Percentiles rank a stretch among this genome's conserved stretches.
Conservation (phyloP, 352 stramenopile species). For the Phytopythium chamaehyphon region DNA sequence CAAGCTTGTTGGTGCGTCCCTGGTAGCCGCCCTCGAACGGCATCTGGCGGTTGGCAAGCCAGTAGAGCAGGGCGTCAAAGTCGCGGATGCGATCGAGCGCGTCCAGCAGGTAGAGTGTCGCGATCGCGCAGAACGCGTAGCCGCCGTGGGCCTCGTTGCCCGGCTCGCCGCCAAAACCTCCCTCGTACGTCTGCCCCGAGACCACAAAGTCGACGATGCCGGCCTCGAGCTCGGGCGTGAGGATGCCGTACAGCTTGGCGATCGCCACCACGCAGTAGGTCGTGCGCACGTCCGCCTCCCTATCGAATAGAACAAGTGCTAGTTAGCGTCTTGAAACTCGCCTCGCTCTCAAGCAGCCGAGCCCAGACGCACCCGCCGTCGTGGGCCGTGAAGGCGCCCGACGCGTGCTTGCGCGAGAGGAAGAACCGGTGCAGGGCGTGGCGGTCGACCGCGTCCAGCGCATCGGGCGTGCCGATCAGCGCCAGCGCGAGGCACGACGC, state of each 20-base stretch:
- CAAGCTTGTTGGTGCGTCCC: slow-evolving; percentile 98
- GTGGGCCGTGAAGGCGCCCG: slow-evolving; percentile 95
- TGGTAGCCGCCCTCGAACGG: slow-evolving; percentile 89
- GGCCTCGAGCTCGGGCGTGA: slow-evolving; percentile 82
- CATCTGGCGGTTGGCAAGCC: slow-evolving; percentile 94
- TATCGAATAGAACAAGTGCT: slow-evolving; percentile 10
- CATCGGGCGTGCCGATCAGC: slow-evolving; percentile 85
- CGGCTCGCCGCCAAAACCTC: slow-evolving; percentile 91
- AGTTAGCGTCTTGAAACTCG: background rate
- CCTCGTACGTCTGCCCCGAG: slow-evolving; percentile 97
- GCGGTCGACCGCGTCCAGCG: slow-evolving; percentile 75
- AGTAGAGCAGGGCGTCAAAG: slow-evolving; percentile 66
- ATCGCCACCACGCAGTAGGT: slow-evolving; percentile 98
- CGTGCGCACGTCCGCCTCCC: slow-evolving; percentile 94
- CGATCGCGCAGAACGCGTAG: slow-evolving; percentile 97
- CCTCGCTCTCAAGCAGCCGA: background rate
- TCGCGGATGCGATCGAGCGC: slow-evolving; percentile 48
- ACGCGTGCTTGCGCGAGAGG: slow-evolving; percentile 78
- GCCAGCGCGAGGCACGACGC: slow-evolving; percentile 92
- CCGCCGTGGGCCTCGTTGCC: slow-evolving; percentile 97
- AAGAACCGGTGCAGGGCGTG: slow-evolving; percentile 89
- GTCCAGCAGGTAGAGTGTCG: slow-evolving; percentile 91
- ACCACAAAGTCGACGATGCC: slow-evolving; percentile 80
- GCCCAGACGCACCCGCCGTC: slow-evolving; percentile 79
- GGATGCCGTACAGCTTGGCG: slow-evolving; percentile 89